Conservation (phyloP, 2,329 filamentous ascomycete species). For the Thelonectria rubi region DNA sequence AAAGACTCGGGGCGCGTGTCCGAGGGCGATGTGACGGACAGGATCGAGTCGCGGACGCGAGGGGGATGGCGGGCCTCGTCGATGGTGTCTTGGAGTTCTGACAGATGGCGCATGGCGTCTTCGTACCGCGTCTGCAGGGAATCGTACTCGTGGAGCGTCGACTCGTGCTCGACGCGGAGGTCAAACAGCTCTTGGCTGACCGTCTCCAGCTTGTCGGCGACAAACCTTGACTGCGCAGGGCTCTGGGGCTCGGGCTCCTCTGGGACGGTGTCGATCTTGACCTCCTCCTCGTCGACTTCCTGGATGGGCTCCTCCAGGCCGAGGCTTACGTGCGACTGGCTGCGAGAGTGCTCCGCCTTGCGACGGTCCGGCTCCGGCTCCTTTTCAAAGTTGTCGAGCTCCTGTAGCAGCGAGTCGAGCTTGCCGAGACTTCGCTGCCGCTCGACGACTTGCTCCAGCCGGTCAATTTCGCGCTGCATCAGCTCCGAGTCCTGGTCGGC, state of each 20-base stretch:
- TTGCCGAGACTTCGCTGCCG: conserved; percentile 95
- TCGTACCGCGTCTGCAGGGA: conserved; percentile 89
- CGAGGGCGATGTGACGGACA: conserved; percentile 61
- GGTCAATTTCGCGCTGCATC: conserved; percentile 96
- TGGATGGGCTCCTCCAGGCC: conserved; percentile 66
- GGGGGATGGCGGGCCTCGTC: conserved; percentile 78
- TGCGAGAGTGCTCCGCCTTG: conserved; percentile 62
- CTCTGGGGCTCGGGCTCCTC: conserved; percentile 61
- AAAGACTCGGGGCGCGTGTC: conserved; percentile 77
- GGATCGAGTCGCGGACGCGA: conserved; percentile 63
- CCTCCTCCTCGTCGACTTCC: conserved; percentile 54
- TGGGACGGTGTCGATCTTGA: conserved; percentile 47
- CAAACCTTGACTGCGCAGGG: conserved; percentile 83
- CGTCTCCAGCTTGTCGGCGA: conserved; percentile 90
- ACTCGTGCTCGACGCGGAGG: conserved; percentile 89
- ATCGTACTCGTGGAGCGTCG: conserved; percentile 82
- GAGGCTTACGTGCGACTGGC: conserved; percentile 62
- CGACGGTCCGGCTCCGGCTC: conserved; percentile 50
- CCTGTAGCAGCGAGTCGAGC: conserved; percentile 89
- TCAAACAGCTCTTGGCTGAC: conserved; percentile 93
- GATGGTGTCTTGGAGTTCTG: conserved; percentile 84
- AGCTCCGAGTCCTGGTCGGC: conserved; percentile 94
- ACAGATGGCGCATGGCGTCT: conserved; percentile 81
- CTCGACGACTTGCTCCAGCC: conserved; percentile 93
- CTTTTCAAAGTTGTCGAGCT: conserved; percentile 78